Conservation (phyloP, 768 basidiomycete genomes). For the Termitomyces heimii region DNA sequence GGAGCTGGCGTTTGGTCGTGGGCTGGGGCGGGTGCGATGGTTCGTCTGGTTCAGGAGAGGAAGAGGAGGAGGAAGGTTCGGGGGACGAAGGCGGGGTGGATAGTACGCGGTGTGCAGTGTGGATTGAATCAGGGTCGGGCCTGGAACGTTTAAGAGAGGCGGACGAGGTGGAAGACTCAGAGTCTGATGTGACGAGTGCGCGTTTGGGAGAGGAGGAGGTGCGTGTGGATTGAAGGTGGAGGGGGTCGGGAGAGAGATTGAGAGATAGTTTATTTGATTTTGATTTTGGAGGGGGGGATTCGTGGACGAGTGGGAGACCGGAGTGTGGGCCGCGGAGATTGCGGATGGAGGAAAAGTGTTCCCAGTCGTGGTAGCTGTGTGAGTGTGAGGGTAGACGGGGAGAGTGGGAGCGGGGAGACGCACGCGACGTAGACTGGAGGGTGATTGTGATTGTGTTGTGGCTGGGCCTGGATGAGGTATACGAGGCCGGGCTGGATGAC, state of each 20-base stretch:
- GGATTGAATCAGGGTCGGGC: no score
- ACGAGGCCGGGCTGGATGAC: slow-evolving; percentile 90
- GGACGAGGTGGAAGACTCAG: slow-evolving; percentile 10
- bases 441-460: no score
- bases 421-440: slow-evolving; percentile 87
- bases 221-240: no score
- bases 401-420: slow-evolving; percentile 21
- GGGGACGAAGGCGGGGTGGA: neutral
- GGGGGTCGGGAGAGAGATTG: slow-evolving; percentile 21
- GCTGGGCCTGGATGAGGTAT: slow-evolving; percentile 86
- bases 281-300: slow-evolving; percentile 34
- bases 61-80: neutral
- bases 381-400: neutral
- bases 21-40: neutral
- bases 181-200: slow-evolving; percentile 26
- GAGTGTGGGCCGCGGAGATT: slow-evolving; percentile 80
- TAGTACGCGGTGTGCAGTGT: no score
- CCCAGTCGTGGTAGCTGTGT: slow-evolving; percentile 87
- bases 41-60: neutral
- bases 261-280: no score
- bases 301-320: slow-evolving; percentile 61
- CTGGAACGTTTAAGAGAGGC: slow-evolving; percentile 4
- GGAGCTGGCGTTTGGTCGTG: neutral
- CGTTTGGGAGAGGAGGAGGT: slow-evolving; percentile 14
- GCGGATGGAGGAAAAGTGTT: slow-evolving; percentile 92